Evolutionary conservation across 345 rosid species (phyloP).

Genomic region (Eucalyptus marginata): DNA sequence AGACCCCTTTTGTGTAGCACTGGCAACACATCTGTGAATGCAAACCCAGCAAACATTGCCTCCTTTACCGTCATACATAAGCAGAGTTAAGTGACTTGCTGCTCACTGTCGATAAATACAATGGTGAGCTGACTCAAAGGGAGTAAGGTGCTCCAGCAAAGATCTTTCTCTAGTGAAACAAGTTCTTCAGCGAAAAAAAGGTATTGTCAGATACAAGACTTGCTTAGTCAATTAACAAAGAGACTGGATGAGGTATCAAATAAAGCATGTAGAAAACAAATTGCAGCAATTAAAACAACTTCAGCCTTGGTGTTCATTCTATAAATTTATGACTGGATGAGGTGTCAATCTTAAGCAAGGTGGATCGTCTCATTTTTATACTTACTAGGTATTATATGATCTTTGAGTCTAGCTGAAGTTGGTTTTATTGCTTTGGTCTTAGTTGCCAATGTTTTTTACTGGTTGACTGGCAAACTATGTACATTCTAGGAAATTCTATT

Average conservation of each 20-base stretch:
- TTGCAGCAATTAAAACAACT: background rate
- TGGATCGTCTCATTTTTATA: background rate
- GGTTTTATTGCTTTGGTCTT: background rate
- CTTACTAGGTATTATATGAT: background rate
- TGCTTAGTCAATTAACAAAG: background rate
- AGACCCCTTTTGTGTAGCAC: constrained; percentile 47
- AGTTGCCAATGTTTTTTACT: background rate
- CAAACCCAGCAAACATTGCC: constrained; percentile 46
- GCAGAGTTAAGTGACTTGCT: constrained; percentile 58
- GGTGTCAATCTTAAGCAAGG: background rate
- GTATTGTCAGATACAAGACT: constrained; percentile 7
- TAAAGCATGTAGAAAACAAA: background rate
- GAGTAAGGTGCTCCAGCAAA: constrained; percentile 15
- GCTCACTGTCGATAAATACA: constrained; percentile 22
- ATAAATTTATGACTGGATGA: background rate
- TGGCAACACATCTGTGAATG: constrained; percentile 91
- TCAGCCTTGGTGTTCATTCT: background rate
- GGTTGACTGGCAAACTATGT: background rate
- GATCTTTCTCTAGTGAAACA: constrained; percentile 24
- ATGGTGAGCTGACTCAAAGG: constrained; percentile 16
- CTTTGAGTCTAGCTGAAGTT: background rate
- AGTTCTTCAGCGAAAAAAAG: constrained; percentile 43
- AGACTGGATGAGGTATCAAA: background rate
- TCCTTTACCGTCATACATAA: constrained; percentile 70
- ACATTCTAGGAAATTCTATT: background rate